Evolutionary conservation across 73 alveolate species (phyloP).

Genomic region (Paramecium sexaurelia): DNA sequence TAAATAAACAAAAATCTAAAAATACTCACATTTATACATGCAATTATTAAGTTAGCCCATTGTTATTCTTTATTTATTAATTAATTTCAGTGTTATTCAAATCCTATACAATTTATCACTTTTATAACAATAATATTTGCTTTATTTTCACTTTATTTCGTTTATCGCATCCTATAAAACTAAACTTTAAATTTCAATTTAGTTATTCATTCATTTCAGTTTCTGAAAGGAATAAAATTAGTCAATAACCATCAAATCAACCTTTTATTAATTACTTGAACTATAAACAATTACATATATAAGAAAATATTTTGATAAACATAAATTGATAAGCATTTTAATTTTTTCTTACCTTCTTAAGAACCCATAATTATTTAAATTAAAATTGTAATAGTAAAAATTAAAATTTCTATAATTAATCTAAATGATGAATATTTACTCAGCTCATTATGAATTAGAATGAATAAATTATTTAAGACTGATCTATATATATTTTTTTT

Average conservation of each 20-base stretch:
- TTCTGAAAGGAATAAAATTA: too few relatives aligned
- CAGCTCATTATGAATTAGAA: slow-evolving; percentile 34
- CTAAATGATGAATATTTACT: slow-evolving; percentile 14
- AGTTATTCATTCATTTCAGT: too few relatives aligned
- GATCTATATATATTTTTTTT: background rate
- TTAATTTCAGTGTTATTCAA: background rate
- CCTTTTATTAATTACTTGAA: too few relatives aligned
- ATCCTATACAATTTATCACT: too few relatives aligned
- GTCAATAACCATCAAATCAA: too few relatives aligned
- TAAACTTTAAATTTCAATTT: too few relatives aligned
- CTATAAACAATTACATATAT: too few relatives aligned
- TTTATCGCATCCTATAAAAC: too few relatives aligned
- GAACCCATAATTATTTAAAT: slow-evolving; percentile 8
- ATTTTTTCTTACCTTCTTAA: background rate
- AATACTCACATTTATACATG: background rate
- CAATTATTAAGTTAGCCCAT: background rate
- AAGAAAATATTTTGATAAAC: too few relatives aligned
- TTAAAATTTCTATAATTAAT: background rate
- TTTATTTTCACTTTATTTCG: background rate
- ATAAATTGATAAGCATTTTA: too few relatives aligned
- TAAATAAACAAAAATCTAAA: slow-evolving; percentile 7
- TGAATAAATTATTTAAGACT: background rate
- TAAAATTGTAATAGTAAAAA: background rate
- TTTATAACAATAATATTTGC: too few relatives aligned
- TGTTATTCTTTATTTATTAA: background rate